Percentiles rank a stretch among this genome's conserved stretches.
Evolutionary conservation across 2,329 filamentous ascomycete genomes (phyloP).

Genomic region (Penicillium sp.): DNA sequence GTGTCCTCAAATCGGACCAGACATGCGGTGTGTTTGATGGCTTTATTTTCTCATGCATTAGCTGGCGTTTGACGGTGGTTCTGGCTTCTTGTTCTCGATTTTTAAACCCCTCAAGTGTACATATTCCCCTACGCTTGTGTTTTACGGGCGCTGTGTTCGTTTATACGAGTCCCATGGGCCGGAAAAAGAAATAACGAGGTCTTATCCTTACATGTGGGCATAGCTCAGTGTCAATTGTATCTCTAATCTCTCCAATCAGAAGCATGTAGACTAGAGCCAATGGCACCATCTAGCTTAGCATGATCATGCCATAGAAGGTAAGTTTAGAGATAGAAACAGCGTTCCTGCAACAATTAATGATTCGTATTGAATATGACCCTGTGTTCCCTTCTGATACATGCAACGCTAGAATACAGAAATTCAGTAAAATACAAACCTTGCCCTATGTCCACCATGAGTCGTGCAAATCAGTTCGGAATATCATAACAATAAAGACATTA

Average conservation of each 20-base stretch:
- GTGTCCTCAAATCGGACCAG: not conserved
- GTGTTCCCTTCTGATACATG: constrained; percentile 10
- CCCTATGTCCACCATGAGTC: constrained; percentile 12
- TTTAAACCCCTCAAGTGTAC: constrained; percentile 15
- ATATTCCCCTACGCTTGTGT: constrained; percentile 15
- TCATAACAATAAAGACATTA: constrained; percentile 8
- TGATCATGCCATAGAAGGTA: not conserved
- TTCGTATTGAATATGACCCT: not conserved
- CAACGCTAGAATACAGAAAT: constrained; percentile 23
- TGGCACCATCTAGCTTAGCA: too few relatives aligned
- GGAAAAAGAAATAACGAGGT: constrained; percentile 3
- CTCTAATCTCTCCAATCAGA: not conserved
- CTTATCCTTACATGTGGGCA: not conserved
- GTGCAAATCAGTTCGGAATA: constrained; percentile 10
- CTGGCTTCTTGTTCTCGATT: constrained; percentile 6
- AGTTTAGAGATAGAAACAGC: not conserved
- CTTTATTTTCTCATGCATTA: constrained; percentile 24
- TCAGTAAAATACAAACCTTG: constrained; percentile 6
- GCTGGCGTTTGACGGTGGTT: constrained; percentile 25
- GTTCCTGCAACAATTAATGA: constrained; percentile 5
- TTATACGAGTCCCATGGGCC: not conserved
- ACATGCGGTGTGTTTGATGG: not conserved
- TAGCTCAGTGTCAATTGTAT: not conserved
- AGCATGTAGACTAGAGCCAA: not conserved
- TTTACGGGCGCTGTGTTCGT: constrained; percentile 7